Evolutionary conservation across 345 rosid genomes (phyloP).

Genomic region (Syzygium grande): DNA sequence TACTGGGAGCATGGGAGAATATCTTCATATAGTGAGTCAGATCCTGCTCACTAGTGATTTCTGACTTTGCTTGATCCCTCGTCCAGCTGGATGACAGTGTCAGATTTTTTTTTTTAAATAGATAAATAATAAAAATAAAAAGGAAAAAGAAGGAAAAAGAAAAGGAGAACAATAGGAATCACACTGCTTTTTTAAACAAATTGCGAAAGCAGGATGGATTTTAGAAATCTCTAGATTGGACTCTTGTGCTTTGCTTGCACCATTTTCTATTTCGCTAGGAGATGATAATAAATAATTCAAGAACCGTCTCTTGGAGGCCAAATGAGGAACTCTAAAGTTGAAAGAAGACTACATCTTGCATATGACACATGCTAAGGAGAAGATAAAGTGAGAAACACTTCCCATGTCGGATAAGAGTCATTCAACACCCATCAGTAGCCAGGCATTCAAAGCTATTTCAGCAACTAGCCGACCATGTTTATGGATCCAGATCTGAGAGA

Average conservation of each 20-base stretch:
- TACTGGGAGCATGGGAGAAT: neutral
- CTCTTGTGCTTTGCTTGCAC: neutral
- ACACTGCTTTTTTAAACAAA: neutral
- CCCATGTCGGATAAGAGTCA: neutral
- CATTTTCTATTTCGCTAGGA: neutral
- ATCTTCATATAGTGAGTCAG: slow-evolving; percentile 20
- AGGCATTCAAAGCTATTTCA: too few relatives aligned
- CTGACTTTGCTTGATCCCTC: slow-evolving; percentile 7
- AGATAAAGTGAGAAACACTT: neutral
- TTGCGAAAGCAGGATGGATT: neutral
- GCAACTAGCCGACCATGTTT: too few relatives aligned
- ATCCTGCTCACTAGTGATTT: slow-evolving; percentile 35
- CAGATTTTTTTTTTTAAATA: neutral
- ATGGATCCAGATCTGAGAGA: too few relatives aligned
- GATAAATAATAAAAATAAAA: neutral
- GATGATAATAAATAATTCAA: neutral
- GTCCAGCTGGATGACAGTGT: neutral
- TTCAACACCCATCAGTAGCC: too few relatives aligned
- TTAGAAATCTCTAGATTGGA: neutral
- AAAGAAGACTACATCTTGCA: neutral
- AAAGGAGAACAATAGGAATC: neutral
- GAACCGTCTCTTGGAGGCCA: neutral
- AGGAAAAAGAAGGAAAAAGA: neutral
- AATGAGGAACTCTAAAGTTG: neutral
- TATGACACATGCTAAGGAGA: neutral